Evolutionary conservation across 306 rosid genomes (phyloP).

Genomic region (Begonia peltatifolia): DNA sequence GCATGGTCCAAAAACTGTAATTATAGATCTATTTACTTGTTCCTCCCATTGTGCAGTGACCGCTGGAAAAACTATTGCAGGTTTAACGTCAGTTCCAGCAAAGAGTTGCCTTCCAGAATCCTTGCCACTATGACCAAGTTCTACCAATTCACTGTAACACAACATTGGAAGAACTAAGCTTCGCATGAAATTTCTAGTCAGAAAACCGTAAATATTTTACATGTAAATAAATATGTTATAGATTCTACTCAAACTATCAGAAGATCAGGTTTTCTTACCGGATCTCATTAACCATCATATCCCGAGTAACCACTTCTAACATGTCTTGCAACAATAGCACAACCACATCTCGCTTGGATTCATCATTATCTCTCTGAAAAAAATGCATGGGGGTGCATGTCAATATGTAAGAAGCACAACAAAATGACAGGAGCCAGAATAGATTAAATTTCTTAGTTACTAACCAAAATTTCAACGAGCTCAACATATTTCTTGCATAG

Average conservation of each 20-base stretch:
- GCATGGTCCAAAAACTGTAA: not conserved
- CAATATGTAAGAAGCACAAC: not conserved
- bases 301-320: constrained; percentile 95
- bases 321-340: constrained; percentile 87
- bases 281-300: constrained; percentile 81
- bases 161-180: constrained; percentile 10
- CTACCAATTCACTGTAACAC: constrained; percentile 61
- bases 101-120: constrained; percentile 89
- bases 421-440: no score
- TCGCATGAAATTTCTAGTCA: not conserved
- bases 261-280: constrained; percentile 38
- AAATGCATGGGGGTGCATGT: constrained; percentile 17
- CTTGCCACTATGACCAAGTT: constrained; percentile 66
- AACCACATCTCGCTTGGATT: constrained; percentile 46
- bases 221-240: no score
- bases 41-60: constrained; percentile 95
- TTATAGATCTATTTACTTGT: constrained; percentile 35
- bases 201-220: no score
- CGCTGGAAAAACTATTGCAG: constrained; percentile 65
- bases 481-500: constrained; percentile 76
- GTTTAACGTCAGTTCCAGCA: constrained; percentile 79
- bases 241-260: constrained; percentile 5
- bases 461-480: constrained; percentile 81
- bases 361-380: constrained; percentile 59
- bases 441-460: constrained; percentile 15